Base-by-base conservation (phyloP, 2,329 filamentous ascomycete genomes). In the Paecilomyces sp. region DNA sequence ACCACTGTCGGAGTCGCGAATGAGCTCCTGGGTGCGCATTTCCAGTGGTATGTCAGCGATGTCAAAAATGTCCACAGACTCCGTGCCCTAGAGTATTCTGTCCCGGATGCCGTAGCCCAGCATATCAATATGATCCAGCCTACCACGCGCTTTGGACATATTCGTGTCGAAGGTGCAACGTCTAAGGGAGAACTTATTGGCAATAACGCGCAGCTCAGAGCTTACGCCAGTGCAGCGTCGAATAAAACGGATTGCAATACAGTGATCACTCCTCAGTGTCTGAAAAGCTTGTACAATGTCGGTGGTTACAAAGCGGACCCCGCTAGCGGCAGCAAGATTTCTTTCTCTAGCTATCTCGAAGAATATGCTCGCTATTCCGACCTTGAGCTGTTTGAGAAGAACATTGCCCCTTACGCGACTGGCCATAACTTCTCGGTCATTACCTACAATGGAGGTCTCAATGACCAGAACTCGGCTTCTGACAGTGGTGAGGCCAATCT, bases 401-500 rank as follows among this genome's bases (percentile, higher is more conserved):
- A 69, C 18, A 73, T 75, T 55, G 76, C 77, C 3, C 75, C 76
- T 3, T 68, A 68, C 47, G 75, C 78, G 25, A 62, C 68, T 6
- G 75, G 75, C 3, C 74, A 74, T 64, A 80, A 77, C 64, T 81
- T 81, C 64, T 72, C 70, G 2, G 77, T 78, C 30, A 69, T 74
- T 13, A 67, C 73, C 28, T 76, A 77, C 54, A 75, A 80, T 54
- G 78, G 78, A 62, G 74, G 74, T 22, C 64, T 71, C 8, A 66
- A 77, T 53, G 64, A 73, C 52, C 71, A 75, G 61, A 69, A 73
- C 57, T 70, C 75, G 9, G 65, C 64, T 2, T 63, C 68, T 11
- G 73, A 77, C 63, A 78, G 76, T 62, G 73, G 75, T 15, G 80
- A 82, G 64, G 80, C 79, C 57, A 81, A 82, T 64, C 71, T 82